phyloP scores from a whole-genome alignment of 1,284 basidiomycete genomes.

The Puccinia triticina region DNA sequence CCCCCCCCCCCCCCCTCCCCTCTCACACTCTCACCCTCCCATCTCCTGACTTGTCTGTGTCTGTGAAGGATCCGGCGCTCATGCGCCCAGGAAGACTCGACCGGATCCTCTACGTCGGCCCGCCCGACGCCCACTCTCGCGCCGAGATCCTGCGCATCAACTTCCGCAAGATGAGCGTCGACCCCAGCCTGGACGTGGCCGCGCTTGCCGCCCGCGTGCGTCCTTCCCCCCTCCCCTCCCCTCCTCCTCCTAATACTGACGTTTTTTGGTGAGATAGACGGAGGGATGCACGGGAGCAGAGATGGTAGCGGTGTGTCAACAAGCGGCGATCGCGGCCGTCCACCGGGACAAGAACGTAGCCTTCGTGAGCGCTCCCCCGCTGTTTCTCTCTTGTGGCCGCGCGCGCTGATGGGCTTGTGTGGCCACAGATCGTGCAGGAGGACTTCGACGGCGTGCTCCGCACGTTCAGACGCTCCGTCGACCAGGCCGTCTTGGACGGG shows the following conservation, averaged over 20 bases:
- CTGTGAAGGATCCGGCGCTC: conserved; percentile 79
- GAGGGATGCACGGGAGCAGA: conserved; percentile 96
- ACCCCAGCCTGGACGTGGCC: conserved; percentile 70
- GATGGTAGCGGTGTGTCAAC: conserved; percentile 87
- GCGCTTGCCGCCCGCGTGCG: conserved; percentile 70
- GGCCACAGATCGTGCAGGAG: too few relatives aligned
- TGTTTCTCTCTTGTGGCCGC: too few relatives aligned
- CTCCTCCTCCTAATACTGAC: not conserved
- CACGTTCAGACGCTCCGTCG: too few relatives aligned
- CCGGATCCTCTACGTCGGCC: conserved; percentile 89
- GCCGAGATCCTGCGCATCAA: conserved; percentile 82
- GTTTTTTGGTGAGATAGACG: conserved; percentile 66
- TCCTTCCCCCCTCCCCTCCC: not conserved
- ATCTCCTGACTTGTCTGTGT: not conserved
- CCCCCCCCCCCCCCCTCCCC: not conserved
- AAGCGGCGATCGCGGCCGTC: conserved; percentile 90
- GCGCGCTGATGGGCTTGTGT: too few relatives aligned
- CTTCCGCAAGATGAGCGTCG: conserved; percentile 77
- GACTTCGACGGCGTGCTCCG: too few relatives aligned
- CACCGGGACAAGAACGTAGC: conserved; percentile 67
- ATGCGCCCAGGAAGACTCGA: conserved; percentile 96
- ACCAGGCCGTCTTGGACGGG: too few relatives aligned
- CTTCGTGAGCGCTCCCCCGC: too few relatives aligned
- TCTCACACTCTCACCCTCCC: too few relatives aligned
- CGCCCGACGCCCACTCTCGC: conserved; percentile 77